phyloP scores from a whole-genome alignment of 495 filamentous ascomycete species.

The Neurospora terricola region DNA sequence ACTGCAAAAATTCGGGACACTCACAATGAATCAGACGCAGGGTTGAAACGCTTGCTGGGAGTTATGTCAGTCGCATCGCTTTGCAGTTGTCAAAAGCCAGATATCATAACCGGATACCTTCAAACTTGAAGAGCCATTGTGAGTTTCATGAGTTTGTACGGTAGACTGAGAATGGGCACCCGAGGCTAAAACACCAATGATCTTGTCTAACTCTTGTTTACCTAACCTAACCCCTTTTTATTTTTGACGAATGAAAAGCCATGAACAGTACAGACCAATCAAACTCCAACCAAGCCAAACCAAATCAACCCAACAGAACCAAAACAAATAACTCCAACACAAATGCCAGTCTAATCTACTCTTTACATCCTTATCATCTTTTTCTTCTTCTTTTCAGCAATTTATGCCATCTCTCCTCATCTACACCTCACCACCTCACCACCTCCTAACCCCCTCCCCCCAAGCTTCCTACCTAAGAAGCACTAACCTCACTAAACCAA shows the following conservation, averaged over 20 bases:
- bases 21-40: no score
- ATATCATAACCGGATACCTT: no score
- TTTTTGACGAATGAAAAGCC: neutral
- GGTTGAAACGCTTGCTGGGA: no score
- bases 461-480: constrained; percentile 7
- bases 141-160: no score
- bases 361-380: neutral
- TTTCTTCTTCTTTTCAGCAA: no score
- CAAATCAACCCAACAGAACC: neutral
- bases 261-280: neutral
- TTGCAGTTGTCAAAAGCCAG: no score
- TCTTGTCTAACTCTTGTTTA: neutral
- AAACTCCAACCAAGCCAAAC: neutral
- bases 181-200: neutral
- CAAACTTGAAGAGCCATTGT: no score
- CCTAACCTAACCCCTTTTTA: neutral
- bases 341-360: neutral
- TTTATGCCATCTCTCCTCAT: no score
- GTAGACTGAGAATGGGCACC: no score
- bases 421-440: no score
- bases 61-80: no score
- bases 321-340: neutral
- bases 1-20: no score
- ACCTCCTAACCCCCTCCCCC: neutral
- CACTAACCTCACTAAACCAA: constrained; percentile 86